Evolutionary conservation across 345 rosid genomes (phyloP).

Genomic region (Gynandropsis gynandra): DNA sequence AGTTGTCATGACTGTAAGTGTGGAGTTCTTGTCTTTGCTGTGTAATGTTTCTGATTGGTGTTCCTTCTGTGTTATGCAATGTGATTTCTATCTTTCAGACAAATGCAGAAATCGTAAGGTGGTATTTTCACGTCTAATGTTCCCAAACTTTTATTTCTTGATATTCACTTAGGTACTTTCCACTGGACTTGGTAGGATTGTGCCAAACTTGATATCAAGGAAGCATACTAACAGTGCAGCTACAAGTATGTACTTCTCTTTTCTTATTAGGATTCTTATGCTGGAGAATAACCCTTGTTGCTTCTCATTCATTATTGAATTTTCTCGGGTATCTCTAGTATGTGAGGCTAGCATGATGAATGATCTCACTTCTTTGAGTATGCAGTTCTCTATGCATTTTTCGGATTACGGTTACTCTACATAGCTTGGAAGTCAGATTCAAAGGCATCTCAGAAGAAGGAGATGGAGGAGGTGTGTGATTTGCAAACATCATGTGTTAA

Average conservation of each 20-base stretch:
- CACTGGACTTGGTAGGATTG: conserved; percentile 98
- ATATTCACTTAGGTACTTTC: conserved; percentile 68
- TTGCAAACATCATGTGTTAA: conserved; percentile 1
- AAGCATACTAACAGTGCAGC: conserved; percentile 99
- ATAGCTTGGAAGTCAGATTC: conserved; percentile 99
- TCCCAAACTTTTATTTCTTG: conserved; percentile 19
- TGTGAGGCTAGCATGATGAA: conserved; percentile 4
- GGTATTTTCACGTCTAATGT: conserved; percentile 2
- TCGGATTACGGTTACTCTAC: conserved; percentile 89
- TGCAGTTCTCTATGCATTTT: conserved; percentile 85
- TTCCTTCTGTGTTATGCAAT: background rate
- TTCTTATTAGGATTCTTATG: background rate
- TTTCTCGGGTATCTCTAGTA: background rate
- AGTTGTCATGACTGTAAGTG: conserved; percentile 92
- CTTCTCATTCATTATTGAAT: background rate
- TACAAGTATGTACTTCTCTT: conserved; percentile 46
- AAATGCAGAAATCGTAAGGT: conserved; percentile 1
- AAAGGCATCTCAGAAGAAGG: conserved; percentile 85
- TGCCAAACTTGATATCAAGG: conserved; percentile 96
- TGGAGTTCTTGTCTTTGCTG: background rate
- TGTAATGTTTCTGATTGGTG: background rate
- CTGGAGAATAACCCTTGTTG: background rate
- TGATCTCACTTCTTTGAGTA: conserved; percentile 10
- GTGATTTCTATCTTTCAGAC: background rate
- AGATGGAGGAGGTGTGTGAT: conserved; percentile 86